A percentile compares a stretch with the other conserved stretches of the same genome.
phyloP scores from a whole-genome alignment of 23 red algal genomes.

The Gracilaria vermiculophylla region DNA sequence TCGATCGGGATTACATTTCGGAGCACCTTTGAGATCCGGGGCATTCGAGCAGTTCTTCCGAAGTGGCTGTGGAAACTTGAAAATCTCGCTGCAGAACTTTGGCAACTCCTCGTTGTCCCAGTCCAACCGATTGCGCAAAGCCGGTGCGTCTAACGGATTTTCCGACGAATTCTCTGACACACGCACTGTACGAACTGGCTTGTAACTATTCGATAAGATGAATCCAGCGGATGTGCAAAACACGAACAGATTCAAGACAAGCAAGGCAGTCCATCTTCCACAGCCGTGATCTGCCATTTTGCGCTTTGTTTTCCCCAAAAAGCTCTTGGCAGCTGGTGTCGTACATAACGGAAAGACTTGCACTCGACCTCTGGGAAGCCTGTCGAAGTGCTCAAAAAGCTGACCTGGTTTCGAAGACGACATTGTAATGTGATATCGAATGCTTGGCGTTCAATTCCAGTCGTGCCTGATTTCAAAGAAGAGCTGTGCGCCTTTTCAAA shows the following conservation, averaged over 20 bases:
- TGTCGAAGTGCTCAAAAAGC: background rate
- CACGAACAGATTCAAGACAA: conserved; percentile 21
- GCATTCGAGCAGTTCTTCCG: conserved; percentile 36
- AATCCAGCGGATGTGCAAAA: background rate
- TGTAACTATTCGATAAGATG: background rate
- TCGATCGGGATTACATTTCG: conserved; percentile 22
- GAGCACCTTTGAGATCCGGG: conserved; percentile 17
- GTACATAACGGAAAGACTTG: conserved; percentile 16
- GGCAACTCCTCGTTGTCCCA: conserved; percentile 1
- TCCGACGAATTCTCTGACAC: background rate
- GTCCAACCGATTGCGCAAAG: conserved; percentile 1
- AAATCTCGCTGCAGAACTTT: conserved; percentile 23
- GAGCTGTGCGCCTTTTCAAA: background rate
- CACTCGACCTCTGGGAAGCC: background rate
- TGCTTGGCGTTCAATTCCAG: background rate
- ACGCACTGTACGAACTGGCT: background rate
- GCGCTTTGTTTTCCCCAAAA: conserved; percentile 6
- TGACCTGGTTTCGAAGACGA: background rate
- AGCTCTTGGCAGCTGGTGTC: background rate
- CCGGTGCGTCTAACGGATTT: background rate
- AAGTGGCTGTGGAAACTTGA: conserved; percentile 16
- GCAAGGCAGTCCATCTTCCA: conserved; percentile 2
- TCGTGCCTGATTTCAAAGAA: background rate
- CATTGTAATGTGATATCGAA: background rate
- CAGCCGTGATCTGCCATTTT: background rate